Evolutionary conservation across 192 early-diverging fungal species (phyloP), one percentile per base, ranked within the genome.

Genomic region (Mortierella hygrophila): DNA sequence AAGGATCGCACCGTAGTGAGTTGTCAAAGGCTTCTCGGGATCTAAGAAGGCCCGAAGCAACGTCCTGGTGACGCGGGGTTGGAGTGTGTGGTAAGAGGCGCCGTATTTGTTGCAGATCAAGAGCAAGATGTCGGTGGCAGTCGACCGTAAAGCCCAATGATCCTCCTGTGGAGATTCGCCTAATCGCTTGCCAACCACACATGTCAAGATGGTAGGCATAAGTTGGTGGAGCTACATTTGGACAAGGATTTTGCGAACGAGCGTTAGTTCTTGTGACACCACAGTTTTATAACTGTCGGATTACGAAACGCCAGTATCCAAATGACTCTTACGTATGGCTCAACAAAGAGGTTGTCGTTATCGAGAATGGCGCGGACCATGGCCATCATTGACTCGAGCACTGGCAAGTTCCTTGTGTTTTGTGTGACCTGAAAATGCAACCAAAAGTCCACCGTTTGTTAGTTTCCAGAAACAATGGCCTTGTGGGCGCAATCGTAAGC

Each of bases 181-280:
- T 37, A 99, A 88, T 41, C 93, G 87, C 77, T 96, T 97, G 77
- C 94, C 94, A 11, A 99, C 97, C 38, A 99, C 89, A 79, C 97
- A 99, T 20, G 99, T 97, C 63, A 99, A 88, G 46, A 99, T 93
- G 7, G 95, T 92, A 18, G 98, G 98, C 60, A 99, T 95, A 13
- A 99, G 90, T 92, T 99, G 97, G 88, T 99, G 98, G 52, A 99
- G 89, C 97, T 97, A 88, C 16, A 52, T 16, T 76, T 73, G 21
- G 49, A 78, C 38, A 29, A 26, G 9, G n/a, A 68, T 21, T 52
- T 52, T 20, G 49, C 5, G 4, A 52, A 52, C 20, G 18, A 32
- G 32, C 26, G 3, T 29, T 47, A 29, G 40, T 47, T 52, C 29
- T 7, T 52, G 5, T 4, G 52, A 18, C 5, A 5, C 20, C 20